phyloP scores from a whole-genome alignment of 169 alveolate genomes.

The Plasmodium knowlesi region DNA sequence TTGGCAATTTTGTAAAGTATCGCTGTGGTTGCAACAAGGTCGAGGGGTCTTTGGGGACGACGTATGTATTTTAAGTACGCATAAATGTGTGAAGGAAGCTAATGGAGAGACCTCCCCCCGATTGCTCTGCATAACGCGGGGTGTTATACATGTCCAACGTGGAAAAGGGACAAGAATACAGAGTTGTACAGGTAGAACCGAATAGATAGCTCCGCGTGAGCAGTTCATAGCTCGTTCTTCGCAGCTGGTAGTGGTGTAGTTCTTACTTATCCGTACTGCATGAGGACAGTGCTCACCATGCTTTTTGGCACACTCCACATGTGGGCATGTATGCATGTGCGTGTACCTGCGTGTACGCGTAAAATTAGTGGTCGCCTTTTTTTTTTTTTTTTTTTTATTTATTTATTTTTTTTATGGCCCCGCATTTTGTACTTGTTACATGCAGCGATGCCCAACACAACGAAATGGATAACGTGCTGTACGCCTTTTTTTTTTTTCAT shows the following conservation, averaged over 20 bases:
- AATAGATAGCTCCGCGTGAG: background rate
- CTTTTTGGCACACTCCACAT: background rate
- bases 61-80: background rate
- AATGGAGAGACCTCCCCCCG: background rate
- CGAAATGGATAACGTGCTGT: background rate
- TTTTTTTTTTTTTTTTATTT: background rate
- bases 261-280: background rate
- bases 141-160: background rate
- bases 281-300: background rate
- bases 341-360: background rate
- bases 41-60: background rate
- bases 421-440: background rate
- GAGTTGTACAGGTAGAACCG: background rate
- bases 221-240: background rate
- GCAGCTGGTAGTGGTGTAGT: too few species aligned
- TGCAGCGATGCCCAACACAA: background rate
- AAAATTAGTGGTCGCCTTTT: background rate
- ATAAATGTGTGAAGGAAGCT: background rate
- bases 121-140: background rate
- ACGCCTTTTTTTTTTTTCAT: background rate
- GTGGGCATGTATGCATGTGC: background rate
- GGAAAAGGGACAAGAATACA: background rate
- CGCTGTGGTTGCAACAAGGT: background rate
- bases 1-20: background rate
- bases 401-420: background rate